Evolutionary conservation across 345 rosid genomes (phyloP).

Genomic region (Dimocarpus longan): DNA sequence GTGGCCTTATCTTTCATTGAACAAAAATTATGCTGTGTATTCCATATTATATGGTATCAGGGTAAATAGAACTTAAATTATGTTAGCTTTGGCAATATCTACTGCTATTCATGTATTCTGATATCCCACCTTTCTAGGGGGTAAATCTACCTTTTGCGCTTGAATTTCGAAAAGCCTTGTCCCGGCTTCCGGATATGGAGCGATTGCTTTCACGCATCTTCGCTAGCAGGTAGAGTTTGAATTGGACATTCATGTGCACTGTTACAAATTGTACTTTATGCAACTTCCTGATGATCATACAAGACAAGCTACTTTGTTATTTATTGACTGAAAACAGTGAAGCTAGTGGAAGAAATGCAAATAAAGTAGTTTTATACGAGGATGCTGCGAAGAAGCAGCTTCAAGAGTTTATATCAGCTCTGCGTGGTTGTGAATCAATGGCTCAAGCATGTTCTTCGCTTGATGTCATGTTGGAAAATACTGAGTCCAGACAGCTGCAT

Average conservation of each 20-base stretch:
- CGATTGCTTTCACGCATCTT: slow-evolving; percentile 81
- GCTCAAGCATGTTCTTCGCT: slow-evolving; percentile 79
- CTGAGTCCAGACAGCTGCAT: slow-evolving; percentile 61
- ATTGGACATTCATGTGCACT: slow-evolving; percentile 15
- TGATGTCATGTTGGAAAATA: slow-evolving; percentile 62
- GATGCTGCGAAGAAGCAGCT: slow-evolving; percentile 91
- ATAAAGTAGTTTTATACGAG: slow-evolving; percentile 82
- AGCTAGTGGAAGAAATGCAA: slow-evolving; percentile 91
- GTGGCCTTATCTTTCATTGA: background rate
- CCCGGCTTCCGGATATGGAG: slow-evolving; percentile 94
- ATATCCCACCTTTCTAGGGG: slow-evolving; percentile 53
- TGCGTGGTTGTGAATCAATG: slow-evolving; percentile 85
- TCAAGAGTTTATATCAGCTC: slow-evolving; percentile 80
- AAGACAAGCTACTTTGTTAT: slow-evolving; percentile 4
- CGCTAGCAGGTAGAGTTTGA: slow-evolving; percentile 64
- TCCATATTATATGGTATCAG: background rate
- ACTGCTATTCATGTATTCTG: slow-evolving; percentile 2
- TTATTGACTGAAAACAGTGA: slow-evolving; percentile 49
- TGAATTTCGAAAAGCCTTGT: slow-evolving; percentile 76
- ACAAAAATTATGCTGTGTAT: background rate
- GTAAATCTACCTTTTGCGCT: slow-evolving; percentile 57
- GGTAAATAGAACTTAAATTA: background rate
- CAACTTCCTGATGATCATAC: background rate
- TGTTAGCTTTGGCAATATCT: background rate
- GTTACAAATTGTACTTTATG: background rate